Evolutionary conservation across 441 rosid genomes (phyloP), one percentile per base, ranked within the genome.

Genomic region (Populus hybrid): DNA sequence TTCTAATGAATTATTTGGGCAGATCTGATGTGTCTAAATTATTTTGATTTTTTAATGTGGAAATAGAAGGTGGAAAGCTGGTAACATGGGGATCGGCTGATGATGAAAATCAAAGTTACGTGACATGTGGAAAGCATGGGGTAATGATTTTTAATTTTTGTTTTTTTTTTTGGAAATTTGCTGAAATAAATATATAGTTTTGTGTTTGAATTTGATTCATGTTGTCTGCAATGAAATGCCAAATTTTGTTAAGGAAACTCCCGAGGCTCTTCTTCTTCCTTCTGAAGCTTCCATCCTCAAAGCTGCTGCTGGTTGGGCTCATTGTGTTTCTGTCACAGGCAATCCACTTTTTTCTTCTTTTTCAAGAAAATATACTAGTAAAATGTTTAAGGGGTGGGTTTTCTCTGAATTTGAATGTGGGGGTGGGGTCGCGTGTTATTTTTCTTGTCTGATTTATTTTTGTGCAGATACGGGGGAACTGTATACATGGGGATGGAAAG

Each of bases 401-500:
- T 45, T 45, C 56, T 45, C 56, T 45, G 56, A 28, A 28, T 28
- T 28, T 28, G 29, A 28, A 28, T 28, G 29, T 28, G 29, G 3
- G 2, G 29, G 29, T 28, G 29, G 29, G 29, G 29, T 28, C 2
- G 29, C 29, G 29, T 28, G 29, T 28, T 28, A 2, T 28, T 28
- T 28, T 2, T 28, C 29, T 45, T 45, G 5, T 14, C 18, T 10
- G 6, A 14, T 14, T 14, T 45, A 0, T 12, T 45, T 10, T 8
- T 10, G 6, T 83, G 78, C 84, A 93, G 99, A 87, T 33, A 81
- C 42, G 4, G 97, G 89, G 63, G 95, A 89, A 64, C 92, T 93
- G 42, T 93, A 87, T 77, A 88, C 98, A 35, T 95, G 99, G 99
- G 99, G 99, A 69, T 95, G 99, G 99, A 93, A 87, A 75, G 98